Evolutionary conservation across 2,329 filamentous ascomycete genomes (phyloP), one percentile per base, ranked within the genome.

Genomic region (Alternaria viburni): DNA sequence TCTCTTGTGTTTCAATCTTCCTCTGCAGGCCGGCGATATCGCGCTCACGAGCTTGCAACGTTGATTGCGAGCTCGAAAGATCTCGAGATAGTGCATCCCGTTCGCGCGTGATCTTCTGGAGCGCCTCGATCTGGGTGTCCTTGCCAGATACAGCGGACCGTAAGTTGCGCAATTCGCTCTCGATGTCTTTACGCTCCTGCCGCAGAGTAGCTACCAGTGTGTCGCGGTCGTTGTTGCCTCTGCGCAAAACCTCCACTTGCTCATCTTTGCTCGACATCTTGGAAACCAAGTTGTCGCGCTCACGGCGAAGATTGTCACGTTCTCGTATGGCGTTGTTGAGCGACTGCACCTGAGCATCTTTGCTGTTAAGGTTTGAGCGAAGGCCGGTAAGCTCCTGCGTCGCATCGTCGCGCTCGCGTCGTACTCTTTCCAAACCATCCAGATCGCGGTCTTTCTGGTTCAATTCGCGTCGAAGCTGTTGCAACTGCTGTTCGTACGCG

Each of bases 51-150:
- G 74, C 63, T 45, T 73, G 69, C n/a, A 79, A 54, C 4, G 68
- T 71, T 23, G 70, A 69, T 13, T 73, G 77, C 11, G 80, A 52
- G 17, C 51, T 74, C 6, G 72, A 67, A 3, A 81, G 44, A 23
- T 81, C 75, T 13, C 68, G 70, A 13, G 70, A 70, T 9, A 79
- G 65, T 6, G 57, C 65, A 47, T 79, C 77, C 25, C 74, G 71
- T 57, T 80, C 78, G 4, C 76, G 75, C 21, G 73, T 76, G 15
- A 77, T 59, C 46, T 69, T 77, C 55, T 79, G 77, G 9, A 80
- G 64, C 3, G 77, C 77, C 56, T 78, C 77, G 30, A 79, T 77
- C 54, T 79, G 74, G 9, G 70, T 70, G 12, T 78, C 75, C 28
- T 78, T 76, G 41, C 67, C 68, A 15, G 73, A 75, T 57, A 77